These are phyloP conservation scores for Monilinia aucupariae DNA, from an alignment of 2,329 filamentous ascomycete species.

Conservation along the genomic window DNA sequence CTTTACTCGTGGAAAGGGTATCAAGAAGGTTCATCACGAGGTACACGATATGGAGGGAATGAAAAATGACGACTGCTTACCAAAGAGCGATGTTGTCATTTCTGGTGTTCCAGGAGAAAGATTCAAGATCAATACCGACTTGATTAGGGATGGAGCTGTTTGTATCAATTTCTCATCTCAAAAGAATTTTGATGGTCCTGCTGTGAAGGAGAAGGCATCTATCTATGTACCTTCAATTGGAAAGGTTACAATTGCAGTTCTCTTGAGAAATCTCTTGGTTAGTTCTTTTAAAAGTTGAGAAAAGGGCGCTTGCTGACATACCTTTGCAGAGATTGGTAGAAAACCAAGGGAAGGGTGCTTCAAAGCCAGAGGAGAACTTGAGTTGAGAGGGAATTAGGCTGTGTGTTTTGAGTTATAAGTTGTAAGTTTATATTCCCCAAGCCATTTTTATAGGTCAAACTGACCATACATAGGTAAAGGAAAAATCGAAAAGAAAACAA, in stretches of 20 bases:
- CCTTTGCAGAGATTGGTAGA: constrained; percentile 9
- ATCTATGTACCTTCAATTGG: constrained; percentile 97
- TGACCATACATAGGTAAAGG: background rate
- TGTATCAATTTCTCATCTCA: constrained; percentile 98
- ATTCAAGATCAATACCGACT: constrained; percentile 82
- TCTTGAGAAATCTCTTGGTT: constrained; percentile 75
- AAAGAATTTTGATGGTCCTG: constrained; percentile 81
- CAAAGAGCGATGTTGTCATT: constrained; percentile 89
- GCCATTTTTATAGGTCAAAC: background rate
- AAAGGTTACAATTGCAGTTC: constrained; percentile 91
- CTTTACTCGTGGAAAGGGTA: constrained; percentile 83
- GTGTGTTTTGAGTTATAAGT: background rate
- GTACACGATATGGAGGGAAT: constrained; percentile 71
- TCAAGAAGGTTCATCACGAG: constrained; percentile 80
- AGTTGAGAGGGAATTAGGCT: background rate
- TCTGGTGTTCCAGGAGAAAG: constrained; percentile 81
- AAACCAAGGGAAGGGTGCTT: constrained; percentile 7
- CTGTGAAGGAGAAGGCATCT: constrained; percentile 89
- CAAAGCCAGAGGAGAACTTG: background rate
- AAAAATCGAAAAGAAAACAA: background rate
- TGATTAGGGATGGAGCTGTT: constrained; percentile 85
- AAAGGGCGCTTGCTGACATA: background rate
- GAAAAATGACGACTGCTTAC: constrained; percentile 73
- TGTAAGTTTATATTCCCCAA: background rate
- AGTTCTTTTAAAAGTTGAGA: background rate